Evolutionary conservation across 352 stramenopile genomes (phyloP), one percentile per base, ranked within the genome.

Genomic region (Phytophthora citrophthora): DNA sequence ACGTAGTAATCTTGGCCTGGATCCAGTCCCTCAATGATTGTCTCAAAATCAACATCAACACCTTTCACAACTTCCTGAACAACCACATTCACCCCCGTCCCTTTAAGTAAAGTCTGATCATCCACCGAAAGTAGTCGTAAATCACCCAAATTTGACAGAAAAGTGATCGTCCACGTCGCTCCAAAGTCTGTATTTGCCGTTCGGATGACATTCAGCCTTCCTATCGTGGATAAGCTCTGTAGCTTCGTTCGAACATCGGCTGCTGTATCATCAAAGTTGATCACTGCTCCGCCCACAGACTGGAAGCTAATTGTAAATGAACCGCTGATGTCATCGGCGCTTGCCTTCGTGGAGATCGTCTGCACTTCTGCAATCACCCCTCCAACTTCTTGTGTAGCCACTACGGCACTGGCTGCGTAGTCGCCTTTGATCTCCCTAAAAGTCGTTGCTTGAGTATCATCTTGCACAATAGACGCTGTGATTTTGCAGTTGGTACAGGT

Each of bases 261-360:
- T 15, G 82, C 80, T 7, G 82, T 92, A 41, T 94, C 86, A 40
- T 92, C 79, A 55, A 72, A 81, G 58, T 89, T 88, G 50, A 94
- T 76, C 3, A 86, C 64, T 24, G 72, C 83, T 7, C 77, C 51
- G 39, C 85, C 76, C 10, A 68, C 70, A n/a, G 80, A 80, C 44
- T 76, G 76, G 34, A 94, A 94, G n/a, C 89, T 90, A 5, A 92
- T 45, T 3, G 65, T 44, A 52, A 94, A 90, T 11, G 78, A 79
- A 4, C 86, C 86, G 7, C 63, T 62, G 11, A 94, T 67, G 20
- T 90, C 72, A 11, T 81, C 49, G 9, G 57, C 54, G 3, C 39
- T 70, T 29, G 82, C 76, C 8, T 43, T 57, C 0, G 70, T 79
- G 8, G 74, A 76, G 27, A 94, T 81, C 2, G 71, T 70, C 44